Conservation (phyloP, 2,329 filamentous ascomycete genomes). For the Aspergillus neotritici region DNA sequence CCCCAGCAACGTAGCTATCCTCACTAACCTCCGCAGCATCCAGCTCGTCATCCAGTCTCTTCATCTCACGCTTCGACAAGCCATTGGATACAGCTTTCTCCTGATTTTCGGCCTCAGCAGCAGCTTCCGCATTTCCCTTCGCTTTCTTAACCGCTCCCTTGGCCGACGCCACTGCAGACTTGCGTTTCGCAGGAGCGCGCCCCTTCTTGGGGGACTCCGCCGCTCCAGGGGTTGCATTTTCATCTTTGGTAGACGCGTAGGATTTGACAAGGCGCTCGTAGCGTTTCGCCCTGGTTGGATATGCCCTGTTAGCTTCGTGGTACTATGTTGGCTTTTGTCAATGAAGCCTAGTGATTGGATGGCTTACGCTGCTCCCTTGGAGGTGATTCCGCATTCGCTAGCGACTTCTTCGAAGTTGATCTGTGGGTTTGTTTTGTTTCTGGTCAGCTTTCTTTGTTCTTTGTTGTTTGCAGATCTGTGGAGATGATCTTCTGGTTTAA, state of each 20-base stretch:
- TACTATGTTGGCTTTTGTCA: background rate
- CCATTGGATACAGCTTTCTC: conserved; percentile 5
- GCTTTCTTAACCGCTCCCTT: conserved; percentile 1
- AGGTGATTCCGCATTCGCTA: conserved; percentile 56
- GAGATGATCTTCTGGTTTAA: background rate
- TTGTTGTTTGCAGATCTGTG: background rate
- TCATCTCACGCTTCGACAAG: background rate
- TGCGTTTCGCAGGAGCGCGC: conserved; percentile 12
- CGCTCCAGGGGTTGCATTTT: conserved; percentile 15
- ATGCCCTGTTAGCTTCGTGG: conserved; percentile 1
- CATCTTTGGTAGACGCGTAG: conserved; percentile 25
- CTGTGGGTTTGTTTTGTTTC: conserved; percentile 34
- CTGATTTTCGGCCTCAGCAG: conserved; percentile 5
- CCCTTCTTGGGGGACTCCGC: conserved; percentile 12
- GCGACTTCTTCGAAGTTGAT: conserved; percentile 63
- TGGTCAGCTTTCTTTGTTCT: background rate
- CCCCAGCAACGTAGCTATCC: background rate
- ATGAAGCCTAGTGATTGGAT: background rate
- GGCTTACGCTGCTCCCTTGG: conserved; percentile 65
- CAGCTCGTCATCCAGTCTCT: conserved; percentile 1
- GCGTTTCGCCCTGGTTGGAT: conserved; percentile 54
- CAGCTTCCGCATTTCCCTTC: conserved; percentile 5
- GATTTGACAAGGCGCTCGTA: conserved; percentile 62
- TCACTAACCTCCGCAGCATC: background rate
- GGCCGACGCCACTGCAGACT: background rate